Evolutionary conservation across 2,329 filamentous ascomycete genomes (phyloP).

Genomic region (Talaromyces sp.): DNA sequence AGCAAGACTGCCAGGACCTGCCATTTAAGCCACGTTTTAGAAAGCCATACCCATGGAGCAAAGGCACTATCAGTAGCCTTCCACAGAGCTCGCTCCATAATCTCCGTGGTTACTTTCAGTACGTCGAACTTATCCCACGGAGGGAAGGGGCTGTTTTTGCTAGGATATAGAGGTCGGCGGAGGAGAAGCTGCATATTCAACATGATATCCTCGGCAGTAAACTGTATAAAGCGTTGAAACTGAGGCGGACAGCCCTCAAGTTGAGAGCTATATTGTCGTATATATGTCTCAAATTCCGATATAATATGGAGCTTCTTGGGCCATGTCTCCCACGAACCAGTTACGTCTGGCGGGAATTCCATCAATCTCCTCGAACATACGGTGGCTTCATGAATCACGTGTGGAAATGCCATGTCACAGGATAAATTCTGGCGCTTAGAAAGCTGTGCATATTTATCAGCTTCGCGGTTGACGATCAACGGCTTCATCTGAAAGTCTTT

Average conservation of each 20-base stretch:
- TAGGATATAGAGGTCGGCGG: not conserved
- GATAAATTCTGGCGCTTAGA: not conserved
- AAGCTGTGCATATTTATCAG: not conserved
- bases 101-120: constrained; percentile 1
- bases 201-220: not conserved
- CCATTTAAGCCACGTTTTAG: constrained; percentile 3
- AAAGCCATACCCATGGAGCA: not conserved
- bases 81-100: not conserved
- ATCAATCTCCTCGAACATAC: not conserved
- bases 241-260: not conserved
- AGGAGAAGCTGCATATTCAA: constrained; percentile 1
- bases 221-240: not conserved
- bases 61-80: constrained; percentile 2
- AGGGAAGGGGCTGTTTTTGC: not conserved
- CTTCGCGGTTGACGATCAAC: not conserved
- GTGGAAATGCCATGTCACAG: not conserved
- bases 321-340: not conserved
- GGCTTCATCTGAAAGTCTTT: constrained; percentile 1
- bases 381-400: not conserved
- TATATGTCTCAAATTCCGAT: not conserved
- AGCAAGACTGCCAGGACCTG: not conserved
- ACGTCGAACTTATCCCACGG: constrained; percentile 2
- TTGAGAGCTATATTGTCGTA: not conserved
- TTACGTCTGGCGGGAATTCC: not conserved
- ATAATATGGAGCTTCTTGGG: not conserved